These are phyloP conservation scores for Colletotrichum tanaceti DNA, from an alignment of 2,329 filamentous ascomycete species.

Conservation along the genomic window DNA sequence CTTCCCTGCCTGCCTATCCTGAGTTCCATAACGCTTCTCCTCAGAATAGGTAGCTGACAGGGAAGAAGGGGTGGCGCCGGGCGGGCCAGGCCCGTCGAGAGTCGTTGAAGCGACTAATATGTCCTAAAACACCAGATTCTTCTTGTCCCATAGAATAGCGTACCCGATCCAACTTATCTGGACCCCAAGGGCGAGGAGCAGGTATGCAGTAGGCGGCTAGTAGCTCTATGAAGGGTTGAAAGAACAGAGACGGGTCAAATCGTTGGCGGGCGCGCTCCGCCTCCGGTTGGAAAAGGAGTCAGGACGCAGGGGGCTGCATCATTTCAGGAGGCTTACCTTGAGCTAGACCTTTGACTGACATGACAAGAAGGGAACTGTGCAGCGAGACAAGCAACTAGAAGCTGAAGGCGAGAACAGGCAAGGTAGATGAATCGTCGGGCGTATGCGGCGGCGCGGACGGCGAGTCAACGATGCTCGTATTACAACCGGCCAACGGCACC, in stretches of 20 bases:
- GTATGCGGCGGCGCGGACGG: slow-evolving; percentile 18
- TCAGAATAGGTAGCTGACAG: slow-evolving; percentile 4
- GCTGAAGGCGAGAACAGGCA: neutral
- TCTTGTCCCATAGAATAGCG: slow-evolving; percentile 1
- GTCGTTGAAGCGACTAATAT: slow-evolving; percentile 30
- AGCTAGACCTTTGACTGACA: slow-evolving; percentile 26
- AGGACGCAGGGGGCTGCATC: slow-evolving; percentile 10
- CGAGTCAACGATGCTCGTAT: slow-evolving; percentile 30
- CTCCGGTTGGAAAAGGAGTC: slow-evolving; percentile 10
- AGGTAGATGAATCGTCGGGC: slow-evolving; percentile 10
- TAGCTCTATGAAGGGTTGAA: slow-evolving; percentile 22
- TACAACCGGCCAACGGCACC: slow-evolving; percentile 21
- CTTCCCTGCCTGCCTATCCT: slow-evolving; percentile 24
- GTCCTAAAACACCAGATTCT: slow-evolving; percentile 28
- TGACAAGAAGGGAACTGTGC: slow-evolving; percentile 17
- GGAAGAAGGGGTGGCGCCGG: slow-evolving; percentile 23
- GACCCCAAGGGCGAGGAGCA: slow-evolving; percentile 15
- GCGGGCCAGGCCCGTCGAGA: slow-evolving; percentile 23
- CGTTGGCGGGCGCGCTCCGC: slow-evolving; percentile 14
- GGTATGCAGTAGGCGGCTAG: slow-evolving; percentile 19
- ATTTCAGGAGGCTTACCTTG: slow-evolving; percentile 11
- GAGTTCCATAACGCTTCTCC: slow-evolving; percentile 19
- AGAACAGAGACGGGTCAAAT: slow-evolving; percentile 22
- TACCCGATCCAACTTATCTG: slow-evolving; percentile 5
- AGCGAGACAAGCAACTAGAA: slow-evolving; percentile 13